Conservation (phyloP, 202 grass and related monocot genomes). For the Cymbopogon flexuosus region DNA sequence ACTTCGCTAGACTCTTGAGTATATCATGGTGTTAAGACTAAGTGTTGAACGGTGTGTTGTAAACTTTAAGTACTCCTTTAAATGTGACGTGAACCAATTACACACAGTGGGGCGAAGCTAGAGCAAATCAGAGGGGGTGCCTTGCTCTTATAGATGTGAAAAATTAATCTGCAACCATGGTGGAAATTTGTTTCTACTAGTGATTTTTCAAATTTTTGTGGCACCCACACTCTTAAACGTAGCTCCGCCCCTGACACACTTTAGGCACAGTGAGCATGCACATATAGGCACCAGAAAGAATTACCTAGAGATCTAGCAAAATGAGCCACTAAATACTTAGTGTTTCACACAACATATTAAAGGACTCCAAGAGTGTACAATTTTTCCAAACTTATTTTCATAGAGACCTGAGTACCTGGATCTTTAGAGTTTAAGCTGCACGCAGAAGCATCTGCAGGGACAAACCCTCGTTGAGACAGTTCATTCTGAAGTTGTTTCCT, state of each 20-base stretch:
- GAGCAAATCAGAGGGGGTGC: background rate
- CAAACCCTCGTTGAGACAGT: conserved; percentile 69
- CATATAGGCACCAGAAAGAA: conserved; percentile 5
- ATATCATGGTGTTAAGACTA: background rate
- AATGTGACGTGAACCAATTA: background rate
- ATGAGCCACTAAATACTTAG: background rate
- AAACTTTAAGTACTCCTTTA: background rate
- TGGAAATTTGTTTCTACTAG: too few relatives aligned
- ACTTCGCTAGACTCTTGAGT: background rate
- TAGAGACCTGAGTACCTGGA: conserved; percentile 54
- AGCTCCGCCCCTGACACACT: too few relatives aligned
- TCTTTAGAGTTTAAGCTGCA: conserved; percentile 82
- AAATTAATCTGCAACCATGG: too few relatives aligned
- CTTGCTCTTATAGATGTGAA: too few relatives aligned
- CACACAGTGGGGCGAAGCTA: background rate
- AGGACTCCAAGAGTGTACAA: background rate
- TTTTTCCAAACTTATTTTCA: conserved; percentile 7
- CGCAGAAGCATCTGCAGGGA: conserved; percentile 63
- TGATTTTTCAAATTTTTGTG: too few relatives aligned
- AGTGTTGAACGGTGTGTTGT: background rate
- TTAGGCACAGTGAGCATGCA: background rate
- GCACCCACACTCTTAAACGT: too few relatives aligned
- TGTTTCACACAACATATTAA: background rate
- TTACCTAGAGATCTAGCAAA: background rate
- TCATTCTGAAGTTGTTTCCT: conserved; percentile 80